Conservation (phyloP, 805 yeast genomes). For the Barnettozyma populi region DNA sequence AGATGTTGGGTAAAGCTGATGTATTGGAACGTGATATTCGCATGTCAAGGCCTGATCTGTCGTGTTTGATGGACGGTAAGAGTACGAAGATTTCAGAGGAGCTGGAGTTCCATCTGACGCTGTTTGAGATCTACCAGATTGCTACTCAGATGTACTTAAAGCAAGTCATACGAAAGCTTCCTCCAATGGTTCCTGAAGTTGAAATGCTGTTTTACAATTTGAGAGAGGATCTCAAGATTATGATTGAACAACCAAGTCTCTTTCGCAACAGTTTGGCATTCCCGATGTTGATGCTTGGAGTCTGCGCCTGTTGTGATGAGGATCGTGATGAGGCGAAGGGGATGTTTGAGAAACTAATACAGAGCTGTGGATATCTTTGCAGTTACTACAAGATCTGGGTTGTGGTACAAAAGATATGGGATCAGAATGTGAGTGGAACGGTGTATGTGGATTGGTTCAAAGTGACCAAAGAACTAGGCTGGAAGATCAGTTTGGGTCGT, state of each 20-base stretch:
- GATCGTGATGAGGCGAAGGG: slow-evolving; percentile 23
- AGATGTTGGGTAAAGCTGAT: slow-evolving; percentile 20
- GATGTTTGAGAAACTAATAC: slow-evolving; percentile 24
- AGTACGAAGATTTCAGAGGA: slow-evolving; percentile 29
- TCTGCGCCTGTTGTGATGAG: slow-evolving; percentile 22
- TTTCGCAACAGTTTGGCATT: slow-evolving; percentile 44
- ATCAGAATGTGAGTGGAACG: slow-evolving; percentile 26
- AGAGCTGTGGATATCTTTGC: slow-evolving; percentile 30
- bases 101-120: slow-evolving; percentile 50
- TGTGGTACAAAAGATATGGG: slow-evolving; percentile 36
- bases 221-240: slow-evolving; percentile 43
- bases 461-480: slow-evolving; percentile 34
- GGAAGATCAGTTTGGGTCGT: slow-evolving; percentile 29
- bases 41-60: slow-evolving; percentile 40
- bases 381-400: slow-evolving; percentile 31
- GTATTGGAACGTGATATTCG: slow-evolving; percentile 39
- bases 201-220: slow-evolving; percentile 45
- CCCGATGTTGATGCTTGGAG: slow-evolving; percentile 35
- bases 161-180: slow-evolving; percentile 45
- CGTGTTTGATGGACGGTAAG: slow-evolving; percentile 27
- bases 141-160: slow-evolving; percentile 48
- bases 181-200: slow-evolving; percentile 48
- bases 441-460: slow-evolving; percentile 39
- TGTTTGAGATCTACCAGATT: slow-evolving; percentile 54
- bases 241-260: slow-evolving; percentile 36